Conservation (phyloP, 306 rosid species). For the Adenanthera pavonina region DNA sequence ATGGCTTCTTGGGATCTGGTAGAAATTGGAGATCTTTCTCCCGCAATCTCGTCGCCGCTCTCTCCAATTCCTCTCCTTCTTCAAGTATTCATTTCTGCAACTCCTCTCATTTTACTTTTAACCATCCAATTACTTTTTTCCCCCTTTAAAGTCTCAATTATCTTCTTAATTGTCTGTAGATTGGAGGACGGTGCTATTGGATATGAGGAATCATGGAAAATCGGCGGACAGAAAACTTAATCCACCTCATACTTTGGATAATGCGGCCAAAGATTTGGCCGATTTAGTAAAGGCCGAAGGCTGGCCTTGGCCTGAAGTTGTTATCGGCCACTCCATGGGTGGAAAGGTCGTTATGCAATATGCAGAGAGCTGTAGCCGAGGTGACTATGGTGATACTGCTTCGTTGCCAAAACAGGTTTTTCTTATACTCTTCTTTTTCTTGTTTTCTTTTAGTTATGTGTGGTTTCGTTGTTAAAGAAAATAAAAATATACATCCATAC, state of each 20-base stretch:
- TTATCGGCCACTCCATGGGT: constrained; percentile 91
- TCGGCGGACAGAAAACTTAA: constrained; percentile 62
- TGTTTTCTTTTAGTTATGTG: background rate
- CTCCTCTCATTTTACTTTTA: background rate
- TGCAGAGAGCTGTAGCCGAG: constrained; percentile 63
- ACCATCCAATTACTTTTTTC: background rate
- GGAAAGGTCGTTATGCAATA: constrained; percentile 87
- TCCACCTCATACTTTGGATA: constrained; percentile 77
- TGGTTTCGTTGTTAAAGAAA: background rate
- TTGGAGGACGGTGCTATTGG: constrained; percentile 90
- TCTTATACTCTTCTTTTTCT: constrained; percentile 12
- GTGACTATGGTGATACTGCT: constrained; percentile 71
- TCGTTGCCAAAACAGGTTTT: constrained; percentile 80
- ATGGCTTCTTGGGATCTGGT: constrained; percentile 82
- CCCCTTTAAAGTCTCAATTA: background rate
- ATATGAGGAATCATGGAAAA: constrained; percentile 87
- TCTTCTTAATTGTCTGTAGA: constrained; percentile 31
- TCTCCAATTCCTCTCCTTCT: constrained; percentile 65
- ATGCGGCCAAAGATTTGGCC: constrained; percentile 80
- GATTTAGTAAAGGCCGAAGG: constrained; percentile 67
- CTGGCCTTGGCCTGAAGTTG: constrained; percentile 96
- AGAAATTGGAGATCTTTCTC: constrained; percentile 91
- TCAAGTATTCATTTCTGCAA: constrained; percentile 51
- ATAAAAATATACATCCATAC: background rate
- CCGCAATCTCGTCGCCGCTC: constrained; percentile 61